Base-by-base conservation (phyloP, 352 stramenopile species). In the Phytophthora litchii region DNA sequence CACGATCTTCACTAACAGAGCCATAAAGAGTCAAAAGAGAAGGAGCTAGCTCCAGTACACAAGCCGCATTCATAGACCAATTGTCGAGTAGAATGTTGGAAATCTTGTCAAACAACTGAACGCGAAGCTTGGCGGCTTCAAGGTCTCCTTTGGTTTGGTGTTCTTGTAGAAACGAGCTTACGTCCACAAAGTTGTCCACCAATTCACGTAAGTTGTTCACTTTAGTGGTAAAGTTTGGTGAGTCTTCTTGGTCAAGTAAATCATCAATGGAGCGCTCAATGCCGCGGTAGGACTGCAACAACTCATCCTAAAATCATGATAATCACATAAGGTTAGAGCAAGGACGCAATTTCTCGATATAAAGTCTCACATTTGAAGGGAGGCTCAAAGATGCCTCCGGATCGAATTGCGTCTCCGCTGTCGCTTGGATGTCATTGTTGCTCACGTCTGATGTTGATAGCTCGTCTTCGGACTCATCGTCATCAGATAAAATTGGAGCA, bases 311-410 rank as follows among this genome's bases (percentile, higher is more conserved):
- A 16, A 44, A 27, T 27, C 9, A 31, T 17, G n/a, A 41, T 9
- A 53, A 53, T 21, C 41, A 41, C 3, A 23, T 7, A 12, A 17
- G 34, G 42, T 49, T 16, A 54, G 21, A 20, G 17, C 14, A 44
- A 16, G 29, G 25, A 35, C 29, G 5, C 16, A 5, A 14, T 1
- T 25, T 3, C 3, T 12, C 12, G 25, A 6, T 21, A 4, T 13
- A 35, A 8, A 16, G 1, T 29, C 58, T 53, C 52, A 83, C 74
- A 17, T 67, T 65, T 1, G 80, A 88, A 8, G 80, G 78, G 0
- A 89, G 64, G 23, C 74, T 67, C 3, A 89, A 36, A 0, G 76
- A 89, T 2, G 80, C 57, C 34, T 87, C 80, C 0, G 76, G 54
- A 8, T 67, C 68, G 42, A 80, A 77, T 7, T 72, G 51, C 19